phyloP scores from a whole-genome alignment of 2,329 filamentous ascomycete genomes.

The Ophiostoma australiae region DNA sequence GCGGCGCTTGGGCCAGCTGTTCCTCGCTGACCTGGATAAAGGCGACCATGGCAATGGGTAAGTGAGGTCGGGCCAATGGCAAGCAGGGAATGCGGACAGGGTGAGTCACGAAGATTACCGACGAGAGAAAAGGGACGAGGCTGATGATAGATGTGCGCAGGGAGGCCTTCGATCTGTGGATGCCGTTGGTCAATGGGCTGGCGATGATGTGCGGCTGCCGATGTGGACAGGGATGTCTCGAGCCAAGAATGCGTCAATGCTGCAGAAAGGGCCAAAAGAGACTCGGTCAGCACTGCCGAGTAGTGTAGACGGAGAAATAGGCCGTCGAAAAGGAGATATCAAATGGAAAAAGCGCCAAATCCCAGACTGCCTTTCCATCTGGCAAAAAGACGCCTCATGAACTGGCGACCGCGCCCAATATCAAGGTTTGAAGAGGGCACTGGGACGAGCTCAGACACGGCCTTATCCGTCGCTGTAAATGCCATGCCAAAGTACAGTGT shows the following conservation, averaged over 20 bases:
- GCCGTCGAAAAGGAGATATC: neutral
- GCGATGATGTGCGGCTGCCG: neutral
- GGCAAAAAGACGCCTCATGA: neutral
- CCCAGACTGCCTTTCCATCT: constrained; percentile 4
- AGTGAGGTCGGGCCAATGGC: neutral
- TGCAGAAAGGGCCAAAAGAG: neutral
- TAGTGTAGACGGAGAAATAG: neutral
- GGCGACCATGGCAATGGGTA: neutral
- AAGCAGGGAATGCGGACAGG: neutral
- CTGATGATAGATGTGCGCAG: neutral
- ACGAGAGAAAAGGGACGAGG: neutral
- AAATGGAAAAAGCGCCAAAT: neutral
- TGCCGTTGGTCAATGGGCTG: neutral
- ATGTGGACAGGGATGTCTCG: neutral
- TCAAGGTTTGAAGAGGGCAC: neutral
- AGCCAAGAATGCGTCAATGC: neutral
- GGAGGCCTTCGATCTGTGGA: neutral
- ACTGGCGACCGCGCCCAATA: neutral
- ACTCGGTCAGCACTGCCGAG: neutral
- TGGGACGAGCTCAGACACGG: neutral
- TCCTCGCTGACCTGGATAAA: constrained; percentile 10
- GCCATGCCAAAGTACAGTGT: neutral
- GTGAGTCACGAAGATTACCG: constrained; percentile 1
- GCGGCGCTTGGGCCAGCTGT: constrained; percentile 7
- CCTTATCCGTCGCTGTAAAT: neutral